Evolutionary conservation across 2,329 filamentous ascomycete genomes (phyloP).

Genomic region (Microdochium nivale): DNA sequence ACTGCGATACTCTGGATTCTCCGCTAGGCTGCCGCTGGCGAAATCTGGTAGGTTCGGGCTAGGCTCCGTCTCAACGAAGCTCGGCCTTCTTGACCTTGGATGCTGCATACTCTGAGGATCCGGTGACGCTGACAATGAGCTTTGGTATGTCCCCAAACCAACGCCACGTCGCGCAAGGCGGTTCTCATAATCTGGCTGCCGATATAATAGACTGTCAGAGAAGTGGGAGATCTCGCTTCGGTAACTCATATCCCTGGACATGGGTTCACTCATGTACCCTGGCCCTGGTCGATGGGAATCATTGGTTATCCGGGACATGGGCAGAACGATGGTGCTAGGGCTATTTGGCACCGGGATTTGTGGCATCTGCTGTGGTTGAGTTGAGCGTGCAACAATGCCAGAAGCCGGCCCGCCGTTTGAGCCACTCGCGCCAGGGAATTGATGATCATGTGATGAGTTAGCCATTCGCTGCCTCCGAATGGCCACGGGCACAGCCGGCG

Average conservation of each 20-base stretch:
- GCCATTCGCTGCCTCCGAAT: too few relatives aligned
- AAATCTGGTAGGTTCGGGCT: constrained; percentile 25
- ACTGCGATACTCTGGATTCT: constrained; percentile 1
- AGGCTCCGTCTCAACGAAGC: constrained; percentile 35
- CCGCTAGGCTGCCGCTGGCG: constrained; percentile 11
- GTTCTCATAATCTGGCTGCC: constrained; percentile 1
- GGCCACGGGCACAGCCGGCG: too few relatives aligned
- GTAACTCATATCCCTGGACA: constrained; percentile 36
- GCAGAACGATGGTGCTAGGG: constrained; percentile 13
- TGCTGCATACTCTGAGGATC: constrained; percentile 16
- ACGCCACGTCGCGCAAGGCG: not conserved
- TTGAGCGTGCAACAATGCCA: too few relatives aligned
- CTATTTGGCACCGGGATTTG: constrained; percentile 9
- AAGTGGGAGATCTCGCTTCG: constrained; percentile 23
- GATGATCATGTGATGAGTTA: too few relatives aligned
- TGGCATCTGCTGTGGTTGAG: too few relatives aligned
- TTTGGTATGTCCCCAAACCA: not conserved
- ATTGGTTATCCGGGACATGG: constrained; percentile 9
- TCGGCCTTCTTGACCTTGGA: constrained; percentile 21
- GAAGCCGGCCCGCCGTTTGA: too few relatives aligned
- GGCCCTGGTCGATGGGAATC: constrained; percentile 14
- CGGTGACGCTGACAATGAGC: constrained; percentile 8
- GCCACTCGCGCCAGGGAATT: too few relatives aligned
- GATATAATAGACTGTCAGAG: constrained; percentile 10
- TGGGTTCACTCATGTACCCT: constrained; percentile 40